Evolutionary conservation across 768 basidiomycete species (phyloP).

Genomic region (Coprinopsis strossmayeri): DNA sequence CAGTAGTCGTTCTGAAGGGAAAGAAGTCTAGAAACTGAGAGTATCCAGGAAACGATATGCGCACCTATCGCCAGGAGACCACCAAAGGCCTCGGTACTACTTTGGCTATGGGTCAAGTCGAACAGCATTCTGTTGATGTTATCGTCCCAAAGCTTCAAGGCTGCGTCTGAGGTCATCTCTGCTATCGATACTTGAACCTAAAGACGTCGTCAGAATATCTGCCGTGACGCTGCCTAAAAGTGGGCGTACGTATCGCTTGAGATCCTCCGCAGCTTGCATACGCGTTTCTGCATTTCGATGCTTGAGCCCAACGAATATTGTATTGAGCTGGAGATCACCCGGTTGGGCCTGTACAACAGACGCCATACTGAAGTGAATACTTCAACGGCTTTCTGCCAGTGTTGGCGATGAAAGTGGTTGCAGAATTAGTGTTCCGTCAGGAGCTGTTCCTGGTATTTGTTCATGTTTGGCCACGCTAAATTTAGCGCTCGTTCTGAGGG

Average conservation of each 20-base stretch:
- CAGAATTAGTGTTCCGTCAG: background rate
- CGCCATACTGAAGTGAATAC: constrained; percentile 43
- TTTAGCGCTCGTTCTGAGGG: no score
- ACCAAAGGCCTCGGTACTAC: constrained; percentile 74
- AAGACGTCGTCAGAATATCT: constrained; percentile 10
- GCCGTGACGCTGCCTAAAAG: constrained; percentile 7
- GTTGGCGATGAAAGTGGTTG: background rate
- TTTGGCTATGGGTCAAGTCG: constrained; percentile 78
- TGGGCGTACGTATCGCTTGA: constrained; percentile 64
- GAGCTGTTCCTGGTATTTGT: constrained; percentile 10
- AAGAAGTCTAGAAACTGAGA: background rate
- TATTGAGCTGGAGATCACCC: constrained; percentile 47
- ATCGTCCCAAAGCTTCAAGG: constrained; percentile 81
- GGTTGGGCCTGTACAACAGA: constrained; percentile 51
- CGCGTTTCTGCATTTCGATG: constrained; percentile 60
- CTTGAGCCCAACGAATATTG: constrained; percentile 63
- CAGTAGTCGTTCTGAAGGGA: constrained; percentile 57
- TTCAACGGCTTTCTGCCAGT: background rate
- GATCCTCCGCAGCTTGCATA: constrained; percentile 60
- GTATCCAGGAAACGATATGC: constrained; percentile 14
- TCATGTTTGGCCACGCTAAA: constrained; percentile 3
- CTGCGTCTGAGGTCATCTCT: constrained; percentile 78
- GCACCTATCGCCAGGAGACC: constrained; percentile 84
- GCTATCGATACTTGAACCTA: constrained; percentile 70
- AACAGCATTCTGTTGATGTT: constrained; percentile 75